Evolutionary conservation across 805 yeast genomes (phyloP), one percentile per base, ranked within the genome.

Genomic region (Teunomyces gatunensis): DNA sequence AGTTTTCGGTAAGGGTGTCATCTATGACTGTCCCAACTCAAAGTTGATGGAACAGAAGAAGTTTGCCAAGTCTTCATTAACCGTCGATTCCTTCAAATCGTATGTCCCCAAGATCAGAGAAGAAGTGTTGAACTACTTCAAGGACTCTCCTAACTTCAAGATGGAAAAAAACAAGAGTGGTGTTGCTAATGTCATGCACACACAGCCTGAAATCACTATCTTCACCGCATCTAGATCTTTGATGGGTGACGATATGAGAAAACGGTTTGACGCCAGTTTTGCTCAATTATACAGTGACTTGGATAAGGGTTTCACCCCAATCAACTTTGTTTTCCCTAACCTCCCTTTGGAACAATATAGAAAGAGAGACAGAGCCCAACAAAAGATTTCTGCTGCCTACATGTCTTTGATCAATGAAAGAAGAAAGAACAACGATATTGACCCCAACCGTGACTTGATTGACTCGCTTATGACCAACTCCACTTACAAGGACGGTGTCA

Each of bases 41-140:
- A 83, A 90, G 56, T 80, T 94, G 61, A 94, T 94, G 99, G 99
- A 94, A 67, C 99, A 94, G 71, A 94, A 94, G 81, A 94, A 90
- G 74, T 94, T 94, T 61, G 96, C 91, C 53, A 94, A 94, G 71
- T 80, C 81, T 46, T 95, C 97, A 18, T 78, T 94, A 57, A 87
- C 96, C 23, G 81, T 80, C 54, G 96, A 88, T 39, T 81, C 95
- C 1, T 94, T 94, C 75, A 79, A 80, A 56, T 69, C 73, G 13
- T 92, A 94, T 61, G 97, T 94, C 44, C 99, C 99, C 49, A 73
- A 84, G 65, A 90, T 94, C 60, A 80, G 80, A 59, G 85, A 84
- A 53, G 99, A 94, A 68, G 79, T 88, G 39, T 59, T 76, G 47
- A 73, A 79, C 54, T 92, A 87, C 65, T 81, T 92, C 68, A 63